phyloP scores from a whole-genome alignment of 108 stramenopile genomes.

The Schizochytrium sp. region DNA sequence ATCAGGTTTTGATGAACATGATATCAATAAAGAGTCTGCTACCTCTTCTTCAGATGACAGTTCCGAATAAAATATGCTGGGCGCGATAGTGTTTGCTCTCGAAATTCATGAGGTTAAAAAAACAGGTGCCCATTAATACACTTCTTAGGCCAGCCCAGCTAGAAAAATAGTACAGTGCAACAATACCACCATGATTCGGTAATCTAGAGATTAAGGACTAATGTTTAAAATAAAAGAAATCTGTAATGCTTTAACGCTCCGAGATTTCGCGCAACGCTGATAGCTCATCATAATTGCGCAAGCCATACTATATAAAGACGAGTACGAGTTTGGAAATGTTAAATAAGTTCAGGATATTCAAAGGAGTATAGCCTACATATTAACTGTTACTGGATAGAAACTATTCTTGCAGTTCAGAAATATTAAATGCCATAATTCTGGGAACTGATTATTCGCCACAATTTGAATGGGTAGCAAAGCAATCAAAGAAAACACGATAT shows the following conservation, averaged over 20 bases:
- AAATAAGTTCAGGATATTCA: too few species aligned
- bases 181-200: neutral
- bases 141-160: too few species aligned
- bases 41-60: neutral
- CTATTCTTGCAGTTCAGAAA: too few species aligned
- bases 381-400: too few species aligned
- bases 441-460: too few species aligned
- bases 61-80: neutral
- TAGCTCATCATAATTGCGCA: conserved; percentile 40
- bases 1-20: neutral
- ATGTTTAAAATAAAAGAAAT: neutral
- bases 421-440: too few species aligned
- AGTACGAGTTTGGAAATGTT: too few species aligned
- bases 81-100: neutral
- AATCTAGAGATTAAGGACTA: neutral
- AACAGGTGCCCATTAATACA: too few species aligned
- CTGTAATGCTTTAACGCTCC: neutral
- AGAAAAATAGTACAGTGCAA: neutral
- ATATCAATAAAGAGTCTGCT: neutral
- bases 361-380: too few species aligned
- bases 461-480: too few species aligned
- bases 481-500: too few species aligned
- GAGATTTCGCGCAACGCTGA: neutral
- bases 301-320: neutral
- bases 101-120: too few species aligned